Base-by-base conservation (phyloP, 78 protist species). In the Bigelowiella natans region DNA sequence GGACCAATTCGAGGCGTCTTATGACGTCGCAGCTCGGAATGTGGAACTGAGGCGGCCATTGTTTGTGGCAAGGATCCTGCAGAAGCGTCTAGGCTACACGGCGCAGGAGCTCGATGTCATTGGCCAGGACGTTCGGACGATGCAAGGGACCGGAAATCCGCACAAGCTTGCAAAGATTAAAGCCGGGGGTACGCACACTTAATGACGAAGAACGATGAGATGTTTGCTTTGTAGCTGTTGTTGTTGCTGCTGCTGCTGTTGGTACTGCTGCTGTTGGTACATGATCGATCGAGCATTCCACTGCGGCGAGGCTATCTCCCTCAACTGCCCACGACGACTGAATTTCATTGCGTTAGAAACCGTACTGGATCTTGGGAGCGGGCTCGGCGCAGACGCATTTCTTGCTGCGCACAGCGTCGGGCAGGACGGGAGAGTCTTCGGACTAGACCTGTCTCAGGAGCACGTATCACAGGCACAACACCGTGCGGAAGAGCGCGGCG, bases 291-390 rank as follows among this genome's bases (percentile, higher is more conserved):
- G n/a, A n/a, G n/a, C n/a, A n/a, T n/a, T n/a, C n/a, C n/a, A n/a
- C n/a, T n/a, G n/a, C n/a, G n/a, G n/a, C n/a, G n/a, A n/a, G n/a
- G n/a, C n/a, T n/a, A n/a, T n/a, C n/a, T n/a, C n/a, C n/a, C n/a
- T n/a, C n/a, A n/a, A n/a, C n/a, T n/a, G n/a, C n/a, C n/a, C n/a
- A n/a, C n/a, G n/a, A n/a, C n/a, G n/a, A n/a, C n/a, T n/a, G n/a
- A n/a, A n/a, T n/a, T n/a, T n/a, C n/a, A n/a, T n/a, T n/a, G n/a
- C n/a, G n/a, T n/a, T n/a, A n/a, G 90, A 85, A 86, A 90, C 92
- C 18, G 88, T 90, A 37, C 38, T 90, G 18, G 92, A 90, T 88
- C 88, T 90, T 30, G 92, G 92, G 37, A 11, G 38, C 39, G 92
- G 92, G 34, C 2, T 51, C 34, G 92, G 92, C 73, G 83, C 83